A percentile compares a stretch with the other conserved stretches of the same genome.
These are phyloP conservation scores for Chrysosporium keratinophilum DNA, from an alignment of 2,329 filamentous ascomycete genomes.

Conservation along the genomic window DNA sequence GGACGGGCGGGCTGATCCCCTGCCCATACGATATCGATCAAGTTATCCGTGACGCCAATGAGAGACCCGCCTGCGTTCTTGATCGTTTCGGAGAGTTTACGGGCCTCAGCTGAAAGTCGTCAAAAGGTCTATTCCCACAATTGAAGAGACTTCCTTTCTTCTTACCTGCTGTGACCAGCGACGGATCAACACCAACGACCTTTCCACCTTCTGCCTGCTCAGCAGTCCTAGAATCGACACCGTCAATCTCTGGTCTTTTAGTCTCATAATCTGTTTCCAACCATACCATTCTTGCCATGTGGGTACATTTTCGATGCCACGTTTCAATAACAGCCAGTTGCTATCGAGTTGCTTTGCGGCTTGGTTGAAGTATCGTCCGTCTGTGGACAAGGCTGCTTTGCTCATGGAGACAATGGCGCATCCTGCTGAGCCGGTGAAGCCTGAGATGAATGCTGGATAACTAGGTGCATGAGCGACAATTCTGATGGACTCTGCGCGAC, in stretches of 20 bases:
- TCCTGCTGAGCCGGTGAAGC: constrained; percentile 90
- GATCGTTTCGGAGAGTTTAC: constrained; percentile 74
- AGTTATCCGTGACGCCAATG: constrained; percentile 64
- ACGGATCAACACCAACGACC: constrained; percentile 80
- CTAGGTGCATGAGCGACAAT: constrained; percentile 7
- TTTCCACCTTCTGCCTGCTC: constrained; percentile 81
- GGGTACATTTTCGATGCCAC: constrained; percentile 83
- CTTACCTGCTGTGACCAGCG: constrained; percentile 62
- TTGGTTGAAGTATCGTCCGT: constrained; percentile 97
- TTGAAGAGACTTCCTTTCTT: constrained; percentile 10
- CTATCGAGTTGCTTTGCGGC: constrained; percentile 77
- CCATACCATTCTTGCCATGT: constrained; percentile 92
- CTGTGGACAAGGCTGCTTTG: constrained; percentile 82
- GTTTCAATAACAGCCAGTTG: constrained; percentile 88
- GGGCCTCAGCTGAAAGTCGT: constrained; percentile 44
- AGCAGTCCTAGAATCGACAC: constrained; percentile 43
- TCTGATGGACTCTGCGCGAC: not conserved
- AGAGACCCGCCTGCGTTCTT: constrained; percentile 73
- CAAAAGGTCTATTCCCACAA: not conserved
- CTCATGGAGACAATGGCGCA: constrained; percentile 79
- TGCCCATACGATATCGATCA: constrained; percentile 88
- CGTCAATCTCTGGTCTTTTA: constrained; percentile 10
- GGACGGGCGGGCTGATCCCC: constrained; percentile 61
- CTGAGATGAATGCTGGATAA: constrained; percentile 68
- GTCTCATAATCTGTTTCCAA: not conserved